These are phyloP conservation scores for Acanthamoeba polyphaga DNA, from an alignment of 208 protist genomes.

Conservation along the genomic window DNA sequence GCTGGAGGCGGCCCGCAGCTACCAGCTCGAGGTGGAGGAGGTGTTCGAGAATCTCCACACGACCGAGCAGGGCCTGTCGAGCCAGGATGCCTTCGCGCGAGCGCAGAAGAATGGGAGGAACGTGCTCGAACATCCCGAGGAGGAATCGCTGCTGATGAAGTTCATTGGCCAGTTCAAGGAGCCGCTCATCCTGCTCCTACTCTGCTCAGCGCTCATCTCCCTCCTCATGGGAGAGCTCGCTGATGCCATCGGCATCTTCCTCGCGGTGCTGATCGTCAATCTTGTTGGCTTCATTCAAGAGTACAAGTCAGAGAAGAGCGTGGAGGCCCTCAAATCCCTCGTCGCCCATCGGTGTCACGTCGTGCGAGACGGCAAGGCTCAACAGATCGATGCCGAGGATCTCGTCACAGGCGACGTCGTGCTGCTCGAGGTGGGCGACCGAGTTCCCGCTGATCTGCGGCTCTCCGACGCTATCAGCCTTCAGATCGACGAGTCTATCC, in stretches of 20 bases:
- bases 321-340: conserved; percentile 86
- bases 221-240: conserved; percentile 83
- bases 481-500: conserved; percentile 93
- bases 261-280: conserved; percentile 86
- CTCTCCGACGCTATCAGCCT: conserved; percentile 87
- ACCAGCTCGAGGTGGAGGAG: conserved; percentile 60
- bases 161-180: conserved; percentile 82
- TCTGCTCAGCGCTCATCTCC: conserved; percentile 78
- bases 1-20: neutral
- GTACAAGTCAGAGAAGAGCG: conserved; percentile 83
- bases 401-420: conserved; percentile 97
- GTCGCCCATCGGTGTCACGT: conserved; percentile 82
- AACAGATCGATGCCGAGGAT: conserved; percentile 76
- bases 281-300: conserved; percentile 89
- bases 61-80: conserved; percentile 23
- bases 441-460: conserved; percentile 96
- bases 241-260: conserved; percentile 87
- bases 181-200: conserved; percentile 81
- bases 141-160: conserved; percentile 76
- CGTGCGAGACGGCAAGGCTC: conserved; percentile 82
- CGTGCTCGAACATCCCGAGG: conserved; percentile 37
- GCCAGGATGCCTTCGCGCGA: conserved; percentile 18
- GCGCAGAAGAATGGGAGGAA: conserved; percentile 36
- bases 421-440: conserved; percentile 94
- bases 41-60: conserved; percentile 39